Conservation (phyloP, 2,329 filamentous ascomycete species). For the Fonsecaea pugnacius region DNA sequence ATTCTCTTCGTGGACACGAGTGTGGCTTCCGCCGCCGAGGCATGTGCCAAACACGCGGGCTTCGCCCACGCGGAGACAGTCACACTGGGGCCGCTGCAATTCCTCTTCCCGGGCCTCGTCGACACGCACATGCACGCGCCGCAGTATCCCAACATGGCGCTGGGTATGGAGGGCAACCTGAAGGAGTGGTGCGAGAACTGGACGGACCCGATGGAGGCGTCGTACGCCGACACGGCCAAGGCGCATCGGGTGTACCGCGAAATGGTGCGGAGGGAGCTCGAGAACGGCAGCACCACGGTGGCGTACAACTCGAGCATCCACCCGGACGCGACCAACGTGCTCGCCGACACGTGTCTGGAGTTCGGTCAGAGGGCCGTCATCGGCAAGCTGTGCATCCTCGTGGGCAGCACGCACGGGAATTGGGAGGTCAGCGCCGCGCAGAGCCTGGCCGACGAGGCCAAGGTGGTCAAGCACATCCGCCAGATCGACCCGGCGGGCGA, state of each 20-base stretch:
- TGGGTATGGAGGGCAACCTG: constrained; percentile 47
- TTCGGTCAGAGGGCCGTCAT: constrained; percentile 59
- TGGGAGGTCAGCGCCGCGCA: constrained; percentile 45
- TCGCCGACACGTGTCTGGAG: constrained; percentile 59
- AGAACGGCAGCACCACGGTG: constrained; percentile 66
- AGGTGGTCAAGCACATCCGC: constrained; percentile 47
- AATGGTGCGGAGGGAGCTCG: constrained; percentile 62
- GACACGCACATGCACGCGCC: constrained; percentile 73
- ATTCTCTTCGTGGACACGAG: constrained; percentile 20
- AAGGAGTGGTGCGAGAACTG: constrained; percentile 67
- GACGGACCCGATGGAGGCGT: constrained; percentile 68
- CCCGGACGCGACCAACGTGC: constrained; percentile 59
- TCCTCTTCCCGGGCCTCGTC: constrained; percentile 65
- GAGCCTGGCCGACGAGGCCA: constrained; percentile 35
- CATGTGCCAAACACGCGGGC: constrained; percentile 12
- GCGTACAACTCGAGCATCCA: constrained; percentile 65
- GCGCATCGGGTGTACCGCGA: constrained; percentile 57
- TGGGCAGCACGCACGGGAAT: constrained; percentile 68
- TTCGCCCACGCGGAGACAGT: constrained; percentile 11
- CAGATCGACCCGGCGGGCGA: constrained; percentile 49
- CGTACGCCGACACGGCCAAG: constrained; percentile 60
- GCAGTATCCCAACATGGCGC: constrained; percentile 55
- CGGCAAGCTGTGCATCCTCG: constrained; percentile 43
- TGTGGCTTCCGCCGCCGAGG: constrained; percentile 15
- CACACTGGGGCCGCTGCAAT: constrained; percentile 37